Evolutionary conservation across 805 yeast genomes (phyloP).

Genomic region (Candida stauntonica): DNA sequence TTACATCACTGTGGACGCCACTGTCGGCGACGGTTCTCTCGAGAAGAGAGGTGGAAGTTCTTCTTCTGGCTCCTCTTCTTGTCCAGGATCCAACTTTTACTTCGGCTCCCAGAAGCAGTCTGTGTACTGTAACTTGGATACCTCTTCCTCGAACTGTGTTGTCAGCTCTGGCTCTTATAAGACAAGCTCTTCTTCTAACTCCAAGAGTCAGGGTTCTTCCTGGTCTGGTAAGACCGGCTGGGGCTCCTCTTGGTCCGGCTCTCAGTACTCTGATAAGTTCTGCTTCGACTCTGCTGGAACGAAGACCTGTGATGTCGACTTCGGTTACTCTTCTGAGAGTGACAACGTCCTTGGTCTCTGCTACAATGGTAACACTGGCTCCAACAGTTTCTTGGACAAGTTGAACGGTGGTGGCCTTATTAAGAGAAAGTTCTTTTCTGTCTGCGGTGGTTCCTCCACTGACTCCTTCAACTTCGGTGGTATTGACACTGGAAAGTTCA

Average conservation of each 20-base stretch:
- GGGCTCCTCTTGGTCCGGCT: conserved; percentile 11
- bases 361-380: conserved; percentile 5
- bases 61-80: not conserved
- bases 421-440: conserved; percentile 15
- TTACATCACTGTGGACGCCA: conserved; percentile 8
- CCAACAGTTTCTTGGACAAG: conserved; percentile 11
- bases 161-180: conserved; percentile 5
- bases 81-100: conserved; percentile 12
- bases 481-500: conserved; percentile 43
- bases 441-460: conserved; percentile 13
- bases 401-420: conserved; percentile 7
- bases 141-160: conserved; percentile 6
- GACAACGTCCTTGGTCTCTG: conserved; percentile 15
- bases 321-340: conserved; percentile 8
- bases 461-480: conserved; percentile 42
- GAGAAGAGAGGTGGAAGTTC: conserved; percentile 7
- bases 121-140: conserved; percentile 11
- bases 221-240: conserved; percentile 8
- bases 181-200: conserved; percentile 1
- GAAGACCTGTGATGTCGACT: conserved; percentile 8
- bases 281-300: conserved; percentile 8
- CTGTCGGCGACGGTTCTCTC: conserved; percentile 1
- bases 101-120: conserved; percentile 9
- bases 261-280: conserved; percentile 8
- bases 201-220: not conserved